Percentiles rank a stretch among this genome's conserved stretches.
These are phyloP conservation scores for Trypanosoma avium DNA, from an alignment of 208 protist genomes.

Conservation along the genomic window DNA sequence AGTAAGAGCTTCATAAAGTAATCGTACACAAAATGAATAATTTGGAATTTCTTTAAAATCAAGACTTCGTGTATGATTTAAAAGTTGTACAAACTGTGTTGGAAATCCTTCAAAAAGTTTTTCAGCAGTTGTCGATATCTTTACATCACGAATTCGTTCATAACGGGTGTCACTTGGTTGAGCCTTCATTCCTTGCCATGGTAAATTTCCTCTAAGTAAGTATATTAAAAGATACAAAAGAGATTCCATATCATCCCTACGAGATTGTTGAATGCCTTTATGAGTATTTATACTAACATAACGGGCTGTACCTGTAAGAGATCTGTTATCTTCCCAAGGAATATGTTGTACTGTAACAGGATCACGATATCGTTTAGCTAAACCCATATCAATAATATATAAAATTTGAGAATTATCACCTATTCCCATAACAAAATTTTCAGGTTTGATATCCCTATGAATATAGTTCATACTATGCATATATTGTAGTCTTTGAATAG, in stretches of 20 bases:
- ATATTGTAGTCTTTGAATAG: constrained; percentile 93
- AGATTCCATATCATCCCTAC: constrained; percentile 86
- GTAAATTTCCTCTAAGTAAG: constrained; percentile 96
- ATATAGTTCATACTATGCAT: constrained; percentile 88
- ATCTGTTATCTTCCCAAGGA: constrained; percentile 63
- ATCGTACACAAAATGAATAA: constrained; percentile 60
- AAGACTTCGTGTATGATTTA: constrained; percentile 58
- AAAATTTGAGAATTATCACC: constrained; percentile 52
- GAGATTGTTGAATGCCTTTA: constrained; percentile 93
- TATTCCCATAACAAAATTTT: constrained; percentile 88
- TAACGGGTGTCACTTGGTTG: constrained; percentile 21
- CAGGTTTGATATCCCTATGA: constrained; percentile 89
- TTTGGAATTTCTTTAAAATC: constrained; percentile 73
- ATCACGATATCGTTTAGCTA: constrained; percentile 79
- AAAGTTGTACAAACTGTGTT: constrained; percentile 48
- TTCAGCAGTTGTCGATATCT: constrained; percentile 51
- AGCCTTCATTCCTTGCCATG: constrained; percentile 93
- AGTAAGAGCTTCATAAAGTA: constrained; percentile 43
- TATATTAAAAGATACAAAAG: constrained; percentile 97
- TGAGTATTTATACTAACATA: constrained; percentile 98
- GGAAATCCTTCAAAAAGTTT: constrained; percentile 57
- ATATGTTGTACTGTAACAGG: constrained; percentile 61
- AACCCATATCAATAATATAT: constrained; percentile 86
- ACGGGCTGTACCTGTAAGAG: constrained; percentile 76
- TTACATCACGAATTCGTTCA: constrained; percentile 54